A percentile compares a stretch with the other conserved stretches of the same genome.
Evolutionary conservation across 2,329 filamentous ascomycete species (phyloP).

Genomic region (Exutisphaerella laricina): DNA sequence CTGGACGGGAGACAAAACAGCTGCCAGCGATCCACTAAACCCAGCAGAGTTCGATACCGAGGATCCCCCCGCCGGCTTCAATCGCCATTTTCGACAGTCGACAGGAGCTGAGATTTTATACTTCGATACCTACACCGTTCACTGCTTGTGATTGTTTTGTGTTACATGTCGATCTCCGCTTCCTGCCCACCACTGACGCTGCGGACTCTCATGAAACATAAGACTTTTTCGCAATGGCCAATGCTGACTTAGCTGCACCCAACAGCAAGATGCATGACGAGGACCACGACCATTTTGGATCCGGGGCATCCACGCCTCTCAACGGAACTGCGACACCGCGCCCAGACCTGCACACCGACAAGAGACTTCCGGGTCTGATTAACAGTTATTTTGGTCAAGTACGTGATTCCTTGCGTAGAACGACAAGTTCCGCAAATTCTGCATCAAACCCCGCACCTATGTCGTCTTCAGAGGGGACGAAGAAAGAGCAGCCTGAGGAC

Average conservation of each 20-base stretch:
- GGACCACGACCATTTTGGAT: slow-evolving; percentile 69
- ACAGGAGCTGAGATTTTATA: slow-evolving; percentile 2
- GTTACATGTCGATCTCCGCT: slow-evolving; percentile 16
- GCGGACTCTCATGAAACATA: slow-evolving; percentile 5
- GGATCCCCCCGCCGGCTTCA: slow-evolving; percentile 1
- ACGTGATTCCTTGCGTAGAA: slow-evolving; percentile 69
- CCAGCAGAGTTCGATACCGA: slow-evolving; percentile 4
- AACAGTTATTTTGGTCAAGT: slow-evolving; percentile 98
- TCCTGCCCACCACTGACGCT: slow-evolving; percentile 8
- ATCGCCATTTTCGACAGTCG: slow-evolving; percentile 9
- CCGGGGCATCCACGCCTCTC: slow-evolving; percentile 76
- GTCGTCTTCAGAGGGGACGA: slow-evolving; percentile 16
- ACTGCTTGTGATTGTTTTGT: slow-evolving; percentile 7
- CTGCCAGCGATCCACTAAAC: neutral
- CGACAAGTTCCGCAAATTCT: slow-evolving; percentile 28
- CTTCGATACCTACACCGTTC: slow-evolving; percentile 7
- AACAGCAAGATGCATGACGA: slow-evolving; percentile 52
- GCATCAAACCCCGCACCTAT: slow-evolving; percentile 32
- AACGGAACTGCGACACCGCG: slow-evolving; percentile 81
- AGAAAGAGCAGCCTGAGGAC: slow-evolving; percentile 13
- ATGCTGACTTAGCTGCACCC: slow-evolving; percentile 21
- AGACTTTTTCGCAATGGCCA: slow-evolving; percentile 17
- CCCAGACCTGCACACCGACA: slow-evolving; percentile 80
- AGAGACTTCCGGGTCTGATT: slow-evolving; percentile 89
- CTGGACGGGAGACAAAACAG: neutral